Evolutionary conservation across 1,139 yeast genomes (phyloP), one percentile per base, ranked within the genome.

Genomic region (Entelexis paramagnoliae): DNA sequence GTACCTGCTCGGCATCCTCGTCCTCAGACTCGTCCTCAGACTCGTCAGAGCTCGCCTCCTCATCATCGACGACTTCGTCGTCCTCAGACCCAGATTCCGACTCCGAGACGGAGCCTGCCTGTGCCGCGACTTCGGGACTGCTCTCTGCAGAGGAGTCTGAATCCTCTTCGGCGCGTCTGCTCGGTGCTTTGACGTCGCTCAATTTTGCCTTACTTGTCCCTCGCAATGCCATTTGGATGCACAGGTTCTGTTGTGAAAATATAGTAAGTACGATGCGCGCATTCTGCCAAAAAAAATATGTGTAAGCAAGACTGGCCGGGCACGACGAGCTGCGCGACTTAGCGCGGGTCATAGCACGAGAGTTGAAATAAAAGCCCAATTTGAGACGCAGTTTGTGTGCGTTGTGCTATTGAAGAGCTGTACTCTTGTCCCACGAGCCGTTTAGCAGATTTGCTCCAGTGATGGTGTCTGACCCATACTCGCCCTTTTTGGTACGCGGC

Each of bases 61-160:
- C 44, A 4, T 55, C 55, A 28, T 33, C 29, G 14, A 44, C 53
- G 3, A 11, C 29, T 8, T n/a, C n/a, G n/a, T 47, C 56, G 19
- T 32, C 46, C 4, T 34, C 33, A 38, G 30, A 22, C 30, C 29
- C 46, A 14, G 24, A 41, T 10, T 14, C 51, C 13, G 32, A 35
- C n/a, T 34, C 51, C 17, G 14, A 14, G 11, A 17, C 48, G 29
- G 16, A 35, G 32, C 2, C 41, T 2, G 11, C 38, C 2, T 14
- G 17, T 13, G 38, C n/a, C 29, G n/a, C 8, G 17, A 10, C 17
- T 14, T 26, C 43, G 4, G 41, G 28, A 17, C 50, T 49, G 22
- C 35, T 38, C 2, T 33, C 47, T 4, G 47, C 26, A 5, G 33
- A 44, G 16, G 47, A 34, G 24, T 20, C 39, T 4, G 40, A 33